Evolutionary conservation across 78 protist species (phyloP), one percentile per base, ranked within the genome.

Genomic region (Isochrysis galbana): DNA sequence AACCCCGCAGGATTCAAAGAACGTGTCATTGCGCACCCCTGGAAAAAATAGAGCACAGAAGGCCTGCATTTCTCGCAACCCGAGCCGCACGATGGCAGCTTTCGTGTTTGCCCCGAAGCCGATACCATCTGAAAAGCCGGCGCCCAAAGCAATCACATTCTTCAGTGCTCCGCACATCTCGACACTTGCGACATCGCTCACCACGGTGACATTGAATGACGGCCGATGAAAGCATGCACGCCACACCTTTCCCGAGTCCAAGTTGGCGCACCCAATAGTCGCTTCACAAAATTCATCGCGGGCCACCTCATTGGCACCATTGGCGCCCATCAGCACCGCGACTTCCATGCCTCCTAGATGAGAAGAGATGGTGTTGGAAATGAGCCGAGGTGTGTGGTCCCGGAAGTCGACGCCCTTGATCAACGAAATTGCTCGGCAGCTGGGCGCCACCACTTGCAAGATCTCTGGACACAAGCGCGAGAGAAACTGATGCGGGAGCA

Each of bases 131-230:
- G 69, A 80, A n/a, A 22, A 69, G 74, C 55, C 32, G 39, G 96
- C 96, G 0, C 89, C 97, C 17, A 96, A 46, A 19, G 96, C 97
- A 4, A 96, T 94, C 7, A 96, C 83, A 77, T 96, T 96, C 92
- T 96, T 96, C 69, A 95, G 91, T 0, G 97, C 95, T 34, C 97
- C 97, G 72, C 94, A 84, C 54, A 96, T 90, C 90, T 96, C 96
- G 21, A 86, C 95, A 10, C 92, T 95, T 1, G 44, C 86, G 39
- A 92, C 87, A 69, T 95, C 97, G 22, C 1, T 38, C 46, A 74
- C 38, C 29, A 38, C 38, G 55, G 10, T 21, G 45, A 95, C 93
- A 36, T 90, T 86, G 95, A 94, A 95, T 69, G 41, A 42, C n/a
- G 74, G 67, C 39, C 83, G 3, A 55, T 94, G 34, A 47, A 96